phyloP scores from a whole-genome alignment of 2,329 filamentous ascomycete genomes.

The Trichoderma brevicompactum region DNA sequence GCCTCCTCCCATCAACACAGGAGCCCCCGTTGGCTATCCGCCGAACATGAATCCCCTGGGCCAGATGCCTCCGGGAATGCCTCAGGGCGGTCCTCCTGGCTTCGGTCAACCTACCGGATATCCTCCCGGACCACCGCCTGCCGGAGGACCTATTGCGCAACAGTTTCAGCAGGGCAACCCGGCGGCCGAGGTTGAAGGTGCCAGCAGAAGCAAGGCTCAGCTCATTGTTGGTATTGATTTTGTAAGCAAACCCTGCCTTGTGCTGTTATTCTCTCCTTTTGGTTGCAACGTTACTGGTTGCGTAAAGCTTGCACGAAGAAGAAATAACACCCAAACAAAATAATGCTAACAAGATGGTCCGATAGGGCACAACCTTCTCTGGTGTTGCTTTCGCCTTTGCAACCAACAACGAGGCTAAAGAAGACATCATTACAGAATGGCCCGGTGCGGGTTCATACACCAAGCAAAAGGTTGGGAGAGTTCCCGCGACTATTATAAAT shows the following conservation, averaged over 20 bases:
- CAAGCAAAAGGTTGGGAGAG: constrained; percentile 84
- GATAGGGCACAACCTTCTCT: constrained; percentile 92
- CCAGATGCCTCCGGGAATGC: constrained; percentile 46
- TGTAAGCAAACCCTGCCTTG: constrained; percentile 57
- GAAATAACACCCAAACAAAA: too few relatives aligned
- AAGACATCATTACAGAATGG: constrained; percentile 99
- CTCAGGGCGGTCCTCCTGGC: constrained; percentile 42
- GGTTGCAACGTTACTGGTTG: too few relatives aligned
- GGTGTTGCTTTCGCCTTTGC: constrained; percentile 97
- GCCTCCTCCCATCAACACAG: constrained; percentile 70
- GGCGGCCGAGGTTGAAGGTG: constrained; percentile 80
- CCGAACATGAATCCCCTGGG: constrained; percentile 54
- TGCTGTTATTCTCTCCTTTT: background rate
- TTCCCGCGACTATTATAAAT: background rate
- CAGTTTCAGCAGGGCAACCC: constrained; percentile 52
- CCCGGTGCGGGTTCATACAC: constrained; percentile 96
- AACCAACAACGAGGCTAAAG: constrained; percentile 95
- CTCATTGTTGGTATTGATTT: constrained; percentile 99
- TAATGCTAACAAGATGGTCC: background rate
- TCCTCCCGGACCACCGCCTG: constrained; percentile 49
- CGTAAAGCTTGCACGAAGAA: background rate
- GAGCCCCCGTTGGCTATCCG: constrained; percentile 64
- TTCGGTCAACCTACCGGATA: constrained; percentile 51
- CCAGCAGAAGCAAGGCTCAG: constrained; percentile 89
- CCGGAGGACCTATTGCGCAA: constrained; percentile 46